Percentiles rank a stretch among this genome's conserved stretches.
phyloP scores from a whole-genome alignment of 73 alveolate genomes.

The Durusdinium trenchii region DNA sequence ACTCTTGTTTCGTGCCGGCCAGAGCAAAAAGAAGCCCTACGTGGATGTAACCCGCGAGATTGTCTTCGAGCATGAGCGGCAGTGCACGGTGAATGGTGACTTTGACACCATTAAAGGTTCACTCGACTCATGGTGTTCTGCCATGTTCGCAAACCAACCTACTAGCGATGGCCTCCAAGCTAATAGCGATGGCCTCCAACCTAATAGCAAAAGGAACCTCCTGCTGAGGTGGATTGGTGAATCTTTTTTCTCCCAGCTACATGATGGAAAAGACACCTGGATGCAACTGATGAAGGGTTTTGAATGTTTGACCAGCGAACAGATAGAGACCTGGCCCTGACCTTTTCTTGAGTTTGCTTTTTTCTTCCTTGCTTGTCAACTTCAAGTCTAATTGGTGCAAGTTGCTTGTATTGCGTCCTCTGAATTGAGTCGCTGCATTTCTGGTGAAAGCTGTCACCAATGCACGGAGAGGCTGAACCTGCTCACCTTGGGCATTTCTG shows the following conservation, averaged over 20 bases:
- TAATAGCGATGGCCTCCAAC: neutral
- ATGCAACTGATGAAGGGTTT: too few species aligned
- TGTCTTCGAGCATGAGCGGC: constrained; percentile 81
- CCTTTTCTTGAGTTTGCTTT: too few species aligned
- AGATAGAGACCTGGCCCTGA: too few species aligned
- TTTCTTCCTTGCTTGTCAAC: too few species aligned
- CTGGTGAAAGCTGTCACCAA: neutral
- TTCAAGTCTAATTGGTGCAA: too few species aligned
- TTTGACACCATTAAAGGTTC: neutral
- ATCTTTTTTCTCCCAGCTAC: constrained; percentile 61
- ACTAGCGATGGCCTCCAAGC: neutral
- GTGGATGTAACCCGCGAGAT: constrained; percentile 78
- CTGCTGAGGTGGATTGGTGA: constrained; percentile 66
- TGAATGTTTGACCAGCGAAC: too few species aligned
- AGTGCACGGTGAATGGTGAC: constrained; percentile 54
- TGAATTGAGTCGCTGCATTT: too few species aligned
- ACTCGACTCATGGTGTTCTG: neutral
- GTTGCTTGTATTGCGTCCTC: too few species aligned
- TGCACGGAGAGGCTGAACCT: neutral
- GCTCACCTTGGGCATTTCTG: constrained; percentile 46
- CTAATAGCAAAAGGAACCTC: neutral
- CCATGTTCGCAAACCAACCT: neutral
- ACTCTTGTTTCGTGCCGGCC: too few species aligned
- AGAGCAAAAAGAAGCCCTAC: constrained; percentile 38
- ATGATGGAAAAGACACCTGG: constrained; percentile 38